Percentiles rank a stretch among this genome's conserved stretches.
Conservation (phyloP, 768 basidiomycete species). For the Termitomyces sp. region DNA sequence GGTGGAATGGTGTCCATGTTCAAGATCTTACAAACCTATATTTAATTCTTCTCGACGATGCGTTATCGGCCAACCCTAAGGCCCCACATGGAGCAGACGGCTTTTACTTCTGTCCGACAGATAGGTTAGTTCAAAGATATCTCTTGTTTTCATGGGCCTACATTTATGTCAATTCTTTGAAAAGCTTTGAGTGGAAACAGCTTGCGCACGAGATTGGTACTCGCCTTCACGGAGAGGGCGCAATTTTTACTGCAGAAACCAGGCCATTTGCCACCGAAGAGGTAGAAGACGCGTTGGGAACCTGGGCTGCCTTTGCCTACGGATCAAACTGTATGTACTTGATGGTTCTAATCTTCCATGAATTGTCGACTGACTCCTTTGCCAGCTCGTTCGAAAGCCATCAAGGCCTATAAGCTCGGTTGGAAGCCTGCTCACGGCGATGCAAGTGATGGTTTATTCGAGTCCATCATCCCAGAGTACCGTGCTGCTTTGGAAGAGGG, state of each 20-base stretch:
- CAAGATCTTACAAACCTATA: slow-evolving; percentile 14
- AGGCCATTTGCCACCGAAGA: slow-evolving; percentile 10
- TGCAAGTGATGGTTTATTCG: slow-evolving; percentile 14
- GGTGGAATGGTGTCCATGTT: slow-evolving; percentile 17
- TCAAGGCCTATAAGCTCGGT: slow-evolving; percentile 14
- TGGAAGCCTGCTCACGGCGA: slow-evolving; percentile 17
- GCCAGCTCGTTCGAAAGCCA: slow-evolving; percentile 14
- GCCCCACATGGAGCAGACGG: slow-evolving; percentile 15
- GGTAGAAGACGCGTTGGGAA: slow-evolving; percentile 10
- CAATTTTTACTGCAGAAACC: slow-evolving; percentile 11
- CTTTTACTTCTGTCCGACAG: slow-evolving; percentile 17
- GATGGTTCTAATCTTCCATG: background rate
- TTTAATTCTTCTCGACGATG: slow-evolving; percentile 14
- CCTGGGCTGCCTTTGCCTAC: slow-evolving; percentile 15
- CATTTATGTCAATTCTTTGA: background rate
- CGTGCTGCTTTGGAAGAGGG: slow-evolving; percentile 15
- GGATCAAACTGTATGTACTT: slow-evolving; percentile 13
- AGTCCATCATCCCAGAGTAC: slow-evolving; percentile 16
- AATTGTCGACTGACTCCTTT: background rate
- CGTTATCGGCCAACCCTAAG: slow-evolving; percentile 6
- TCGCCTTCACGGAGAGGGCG: slow-evolving; percentile 12
- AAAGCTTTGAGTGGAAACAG: slow-evolving; percentile 15
- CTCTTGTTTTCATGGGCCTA: background rate
- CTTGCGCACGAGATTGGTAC: slow-evolving; percentile 16
- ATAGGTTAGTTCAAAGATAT: slow-evolving; percentile 5